Evolutionary conservation across 768 basidiomycete species (phyloP), one percentile per base, ranked within the genome.

Genomic region (Tephrocybe sp.): DNA sequence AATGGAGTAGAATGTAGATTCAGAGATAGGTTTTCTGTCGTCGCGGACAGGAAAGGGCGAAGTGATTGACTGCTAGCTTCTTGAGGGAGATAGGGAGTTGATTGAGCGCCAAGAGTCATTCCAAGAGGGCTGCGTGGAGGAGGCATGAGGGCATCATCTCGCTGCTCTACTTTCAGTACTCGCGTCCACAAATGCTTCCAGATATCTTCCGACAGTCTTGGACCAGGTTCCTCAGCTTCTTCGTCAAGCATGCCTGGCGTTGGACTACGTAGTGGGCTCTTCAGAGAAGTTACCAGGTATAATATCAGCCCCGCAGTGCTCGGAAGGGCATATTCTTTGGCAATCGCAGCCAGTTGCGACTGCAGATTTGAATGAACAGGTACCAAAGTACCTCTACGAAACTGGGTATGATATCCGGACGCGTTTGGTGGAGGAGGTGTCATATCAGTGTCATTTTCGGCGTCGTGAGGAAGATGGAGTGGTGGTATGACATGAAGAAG

Each of bases 321-420:
- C 1, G 94, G 94, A 15, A 98, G 73, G 2, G 90, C 89, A 61
- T 94, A 98, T 68, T 97, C 94, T 66, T 85, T 86, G 12, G 94
- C 93, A 44, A 98, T 97, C 6, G 91, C 88, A 18, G 75, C 74
- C 9, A 97, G 70, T 63, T 97, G 94, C 1, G 84, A 78, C 34
- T 91, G 85, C 1, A 98, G 70, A 0, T 86, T 91, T 4, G 93
- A 75, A 62, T 94, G 82, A 0, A 98, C 75, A 0, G 94, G 87
- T 3, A 97, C 80, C 11, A 98, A 75, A n/a, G 83, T 84, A 7
- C 94, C 94, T 22, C 94, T 80, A 12, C 80, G 80, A 61, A 91
- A 90, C 42, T 88, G 85, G 15, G 79, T 74, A 54, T 90, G 86
- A 57, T 89, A 88, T n/a, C 86, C 86, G 5, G 86, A 84, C 1